Evolutionary conservation across 805 yeast genomes (phyloP), one percentile per base, ranked within the genome.

Genomic region (Debaryomyces hansenii): DNA sequence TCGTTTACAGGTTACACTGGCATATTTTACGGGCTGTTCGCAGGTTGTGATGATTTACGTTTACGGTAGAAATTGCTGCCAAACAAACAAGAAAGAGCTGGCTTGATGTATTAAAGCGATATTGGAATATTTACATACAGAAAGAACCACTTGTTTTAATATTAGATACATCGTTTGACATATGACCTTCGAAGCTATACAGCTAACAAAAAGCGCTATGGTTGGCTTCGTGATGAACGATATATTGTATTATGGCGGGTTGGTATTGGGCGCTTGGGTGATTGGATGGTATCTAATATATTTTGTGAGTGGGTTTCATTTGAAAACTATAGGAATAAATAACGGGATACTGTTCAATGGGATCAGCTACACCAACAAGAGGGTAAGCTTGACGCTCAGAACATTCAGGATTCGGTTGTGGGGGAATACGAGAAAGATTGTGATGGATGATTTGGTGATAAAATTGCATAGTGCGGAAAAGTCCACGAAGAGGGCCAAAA

Each of bases 321-420:
- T 72, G 32, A 55, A 59, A 28, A 59, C 66, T 14, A 37, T 72
- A 4, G 48, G 69, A 14, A 57, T 72, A 33, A 69, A 65, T 51
- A 71, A 71, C 50, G 77, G 77, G 9, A 44, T 72, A 2, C 66
- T 58, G 66, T 54, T 70, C 51, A 68, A 70, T 49, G 55, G 63
- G 4, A 52, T 72, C 20, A 41, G 57, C 4, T 42, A 64, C 44
- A 42, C 42, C 9, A 46, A 53, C 18, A 47, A 45, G 21, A 42
- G 39, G 21, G n/a, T 45, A n/a, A 20, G 40, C 14, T 12, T 71
- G 1, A 20, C 44, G 3, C 39, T 66, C 5, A 49, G 54, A 9
- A 58, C 67, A 11, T 37, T 69, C 2, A 49, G 72, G 18, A 51
- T 71, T 28, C 52, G 70, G 33, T 56, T 70, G 15, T 72, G 77